phyloP scores from a whole-genome alignment of 2,329 filamentous ascomycete species.

The Aphanoascus verrucosus region DNA sequence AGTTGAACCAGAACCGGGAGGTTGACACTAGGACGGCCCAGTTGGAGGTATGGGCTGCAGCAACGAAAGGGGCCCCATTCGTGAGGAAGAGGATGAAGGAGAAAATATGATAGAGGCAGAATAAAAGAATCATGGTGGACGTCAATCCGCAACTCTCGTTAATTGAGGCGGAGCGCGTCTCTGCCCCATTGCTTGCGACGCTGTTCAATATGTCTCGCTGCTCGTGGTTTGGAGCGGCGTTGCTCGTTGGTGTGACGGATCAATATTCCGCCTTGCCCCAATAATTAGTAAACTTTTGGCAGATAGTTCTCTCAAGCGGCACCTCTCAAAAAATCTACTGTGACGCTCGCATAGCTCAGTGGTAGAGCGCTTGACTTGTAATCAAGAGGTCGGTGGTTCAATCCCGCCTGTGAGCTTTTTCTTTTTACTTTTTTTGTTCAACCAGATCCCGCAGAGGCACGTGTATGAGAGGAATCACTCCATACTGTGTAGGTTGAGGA shows the following conservation, averaged over 20 bases:
- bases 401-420: constrained; percentile 3
- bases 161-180: not conserved
- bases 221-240: too few relatives aligned
- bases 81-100: constrained; percentile 16
- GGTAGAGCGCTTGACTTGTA: constrained; percentile 13
- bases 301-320: too few relatives aligned
- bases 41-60: constrained; percentile 71
- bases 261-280: too few relatives aligned
- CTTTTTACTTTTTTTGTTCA: not conserved
- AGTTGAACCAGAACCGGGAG: constrained; percentile 99
- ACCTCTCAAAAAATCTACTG: too few relatives aligned
- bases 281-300: too few relatives aligned
- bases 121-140: not conserved
- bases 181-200: not conserved
- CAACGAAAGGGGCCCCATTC: constrained; percentile 11
- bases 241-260: too few relatives aligned
- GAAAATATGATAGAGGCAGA: constrained; percentile 18
- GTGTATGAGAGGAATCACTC: too few relatives aligned
- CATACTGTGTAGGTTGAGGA: too few relatives aligned
- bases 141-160: not conserved
- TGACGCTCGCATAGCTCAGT: constrained; percentile 13
- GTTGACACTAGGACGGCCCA: constrained; percentile 99
- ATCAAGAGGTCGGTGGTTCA: constrained; percentile 10
- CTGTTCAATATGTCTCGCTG: too few relatives aligned
- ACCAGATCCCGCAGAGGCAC: too few relatives aligned